Evolutionary conservation across 2,329 filamentous ascomycete genomes (phyloP).

Genomic region (Penicillium concentricum): DNA sequence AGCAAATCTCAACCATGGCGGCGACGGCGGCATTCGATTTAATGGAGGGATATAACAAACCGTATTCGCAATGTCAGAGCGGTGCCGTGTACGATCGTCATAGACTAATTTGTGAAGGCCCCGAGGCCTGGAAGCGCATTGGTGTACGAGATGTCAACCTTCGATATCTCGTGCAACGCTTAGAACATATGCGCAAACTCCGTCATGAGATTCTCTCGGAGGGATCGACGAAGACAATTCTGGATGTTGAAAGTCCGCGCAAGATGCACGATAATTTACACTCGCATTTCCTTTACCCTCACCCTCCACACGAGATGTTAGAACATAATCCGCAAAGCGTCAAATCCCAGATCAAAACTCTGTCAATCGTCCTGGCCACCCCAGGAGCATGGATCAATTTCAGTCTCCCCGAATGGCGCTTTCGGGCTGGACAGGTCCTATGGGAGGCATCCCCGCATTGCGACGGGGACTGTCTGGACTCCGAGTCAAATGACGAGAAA

Average conservation of each 20-base stretch:
- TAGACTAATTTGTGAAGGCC: conserved; percentile 38
- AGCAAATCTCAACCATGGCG: conserved; percentile 26
- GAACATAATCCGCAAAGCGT: conserved; percentile 35
- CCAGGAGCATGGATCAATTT: conserved; percentile 50
- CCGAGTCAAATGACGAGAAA: conserved; percentile 1
- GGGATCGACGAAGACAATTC: conserved; percentile 33
- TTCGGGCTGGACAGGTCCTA: conserved; percentile 47
- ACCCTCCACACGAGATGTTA: conserved; percentile 26
- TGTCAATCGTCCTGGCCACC: conserved; percentile 44
- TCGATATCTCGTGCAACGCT: conserved; percentile 33
- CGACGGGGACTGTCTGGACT: conserved; percentile 34
- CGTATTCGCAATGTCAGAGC: conserved; percentile 38
- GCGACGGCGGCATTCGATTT: conserved; percentile 35
- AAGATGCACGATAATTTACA: conserved; percentile 39
- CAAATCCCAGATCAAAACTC: conserved; percentile 47
- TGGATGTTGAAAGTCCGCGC: conserved; percentile 34
- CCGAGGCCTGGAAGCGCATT: conserved; percentile 42
- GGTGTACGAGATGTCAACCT: conserved; percentile 42
- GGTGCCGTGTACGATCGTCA: conserved; percentile 38
- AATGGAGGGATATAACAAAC: conserved; percentile 34
- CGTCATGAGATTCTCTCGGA: conserved; percentile 35
- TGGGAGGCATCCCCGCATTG: conserved; percentile 41
- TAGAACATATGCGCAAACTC: conserved; percentile 34
- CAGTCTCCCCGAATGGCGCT: conserved; percentile 47
- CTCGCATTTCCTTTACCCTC: conserved; percentile 40